A percentile compares a stretch with the other conserved stretches of the same genome.
Conservation (phyloP, 169 alveolate genomes). For the Cryptosporidium sp. region DNA sequence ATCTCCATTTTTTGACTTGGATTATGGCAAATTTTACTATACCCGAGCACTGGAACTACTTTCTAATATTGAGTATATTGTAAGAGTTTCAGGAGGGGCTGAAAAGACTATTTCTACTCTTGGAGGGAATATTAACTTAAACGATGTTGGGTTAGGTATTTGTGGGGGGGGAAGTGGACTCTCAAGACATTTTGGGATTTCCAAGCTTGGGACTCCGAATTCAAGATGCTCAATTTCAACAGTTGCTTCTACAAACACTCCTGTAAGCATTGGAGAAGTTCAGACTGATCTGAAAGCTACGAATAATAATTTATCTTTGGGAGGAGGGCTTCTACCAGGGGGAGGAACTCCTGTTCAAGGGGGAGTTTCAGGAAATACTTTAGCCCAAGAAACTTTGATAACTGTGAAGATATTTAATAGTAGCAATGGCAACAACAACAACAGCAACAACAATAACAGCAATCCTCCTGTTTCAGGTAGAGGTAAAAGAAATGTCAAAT, state of each 20-base stretch:
- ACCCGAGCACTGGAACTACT: slow-evolving; percentile 37
- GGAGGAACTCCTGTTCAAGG: not conserved
- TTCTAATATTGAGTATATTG: slow-evolving; percentile 62
- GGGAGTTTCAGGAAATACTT: not conserved
- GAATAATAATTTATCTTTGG: not conserved
- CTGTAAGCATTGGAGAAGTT: slow-evolving; percentile 29
- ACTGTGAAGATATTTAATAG: not conserved
- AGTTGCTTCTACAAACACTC: slow-evolving; percentile 47
- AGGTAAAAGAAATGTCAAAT: not conserved
- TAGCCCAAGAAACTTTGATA: not conserved
- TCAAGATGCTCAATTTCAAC: slow-evolving; percentile 72
- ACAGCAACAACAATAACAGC: no score
- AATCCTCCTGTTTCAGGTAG: not conserved
- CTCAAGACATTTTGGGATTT: slow-evolving; percentile 26
- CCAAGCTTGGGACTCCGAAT: slow-evolving; percentile 55
- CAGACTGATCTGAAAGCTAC: slow-evolving; percentile 1
- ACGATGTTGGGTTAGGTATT: slow-evolving; percentile 34
- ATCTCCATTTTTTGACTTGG: slow-evolving; percentile 50
- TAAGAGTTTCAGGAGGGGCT: slow-evolving; percentile 2
- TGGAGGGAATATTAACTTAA: not conserved
- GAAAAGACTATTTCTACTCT: not conserved
- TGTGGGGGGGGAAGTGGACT: slow-evolving; percentile 4
- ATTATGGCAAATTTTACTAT: slow-evolving; percentile 41
- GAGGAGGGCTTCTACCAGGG: not conserved
- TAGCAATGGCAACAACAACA: no score